These are phyloP conservation scores for Melaleuca alternifolia DNA, from an alignment of 345 rosid species.

Conservation along the genomic window DNA sequence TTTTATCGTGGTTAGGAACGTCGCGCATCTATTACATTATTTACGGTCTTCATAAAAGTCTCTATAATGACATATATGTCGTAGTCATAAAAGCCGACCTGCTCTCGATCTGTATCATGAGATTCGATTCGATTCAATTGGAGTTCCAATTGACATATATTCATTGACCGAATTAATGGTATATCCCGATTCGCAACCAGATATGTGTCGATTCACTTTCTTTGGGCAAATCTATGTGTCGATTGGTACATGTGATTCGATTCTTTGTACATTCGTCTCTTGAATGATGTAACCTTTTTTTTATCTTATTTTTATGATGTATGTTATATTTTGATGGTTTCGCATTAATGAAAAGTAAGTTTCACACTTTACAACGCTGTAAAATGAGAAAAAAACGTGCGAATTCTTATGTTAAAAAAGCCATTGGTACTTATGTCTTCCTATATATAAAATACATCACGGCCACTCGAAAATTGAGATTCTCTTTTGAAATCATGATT, in stretches of 20 bases:
- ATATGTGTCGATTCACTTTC: background rate
- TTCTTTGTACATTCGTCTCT: background rate
- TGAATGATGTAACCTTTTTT: background rate
- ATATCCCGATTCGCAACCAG: rapidly evolving
- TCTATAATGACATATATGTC: background rate
- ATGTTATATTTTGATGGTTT: background rate
- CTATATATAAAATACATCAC: rapidly evolving
- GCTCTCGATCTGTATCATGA: rapidly evolving
- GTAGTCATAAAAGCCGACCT: rapidly evolving
- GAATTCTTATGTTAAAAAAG: background rate
- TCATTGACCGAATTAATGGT: background rate
- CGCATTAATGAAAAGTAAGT: background rate
- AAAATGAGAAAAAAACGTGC: too few species aligned
- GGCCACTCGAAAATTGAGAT: background rate
- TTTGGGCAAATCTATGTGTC: rapidly evolving
- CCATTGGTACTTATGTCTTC: background rate
- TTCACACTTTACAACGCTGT: background rate
- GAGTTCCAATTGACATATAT: rapidly evolving
- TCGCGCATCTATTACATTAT: rapidly evolving
- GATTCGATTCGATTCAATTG: background rate
- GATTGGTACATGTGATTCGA: rapidly evolving
- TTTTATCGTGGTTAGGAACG: background rate
- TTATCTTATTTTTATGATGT: background rate
- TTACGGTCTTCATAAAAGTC: background rate
- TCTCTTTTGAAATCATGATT: background rate